Base-by-base conservation (phyloP, 257 asterid genomes). In the Solanum phureja region DNA sequence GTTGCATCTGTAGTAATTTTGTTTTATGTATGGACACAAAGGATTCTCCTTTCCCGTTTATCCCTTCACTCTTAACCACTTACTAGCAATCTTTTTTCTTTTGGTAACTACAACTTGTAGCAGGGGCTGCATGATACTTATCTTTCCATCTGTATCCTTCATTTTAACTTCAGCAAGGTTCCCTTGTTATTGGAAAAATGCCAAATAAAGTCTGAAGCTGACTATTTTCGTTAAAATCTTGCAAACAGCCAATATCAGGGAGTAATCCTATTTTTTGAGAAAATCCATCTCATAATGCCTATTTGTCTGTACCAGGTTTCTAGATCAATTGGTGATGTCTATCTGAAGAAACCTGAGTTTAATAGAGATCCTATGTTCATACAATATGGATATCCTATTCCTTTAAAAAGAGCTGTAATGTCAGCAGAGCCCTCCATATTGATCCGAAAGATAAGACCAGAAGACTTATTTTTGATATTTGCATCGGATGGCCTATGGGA, bases 401-500 rank as follows among this genome's bases (percentile, higher is more conserved):
- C 90, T 40, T 79, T 91, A 79, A 91, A 82, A 87, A 87, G 92
- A 84, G 90, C 93, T 68, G 91, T 89, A 6, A 44, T 91, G 83
- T 89, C 93, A 23, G 90, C 93, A 7, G 93, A 91, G 81, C 92
- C 92, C 24, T 89, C 92, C 11, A 77, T 91, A 46, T 31, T 88
- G 87, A 87, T 83, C 40, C 90, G 89, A 5, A 88, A 90, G 88
- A 49, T 91, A 52, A 83, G 87, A 69, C 91, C 91, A 29, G 75
- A 91, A n/a, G 93, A 91, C 72, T 74, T 77, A 40, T 91, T 91
- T 85, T 81, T 91, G 88, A 91, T 91, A 87, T 91, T 91, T 79
- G 93, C 93, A 87, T 91, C 93, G 42, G 93, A 91, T 88, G 93
- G 93, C 86, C 92, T 91, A 14, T 91, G 93, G 93, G 93, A 91